These are phyloP conservation scores for Aspergillus fructus DNA, from an alignment of 2,329 filamentous ascomycete genomes.

Conservation along the genomic window DNA sequence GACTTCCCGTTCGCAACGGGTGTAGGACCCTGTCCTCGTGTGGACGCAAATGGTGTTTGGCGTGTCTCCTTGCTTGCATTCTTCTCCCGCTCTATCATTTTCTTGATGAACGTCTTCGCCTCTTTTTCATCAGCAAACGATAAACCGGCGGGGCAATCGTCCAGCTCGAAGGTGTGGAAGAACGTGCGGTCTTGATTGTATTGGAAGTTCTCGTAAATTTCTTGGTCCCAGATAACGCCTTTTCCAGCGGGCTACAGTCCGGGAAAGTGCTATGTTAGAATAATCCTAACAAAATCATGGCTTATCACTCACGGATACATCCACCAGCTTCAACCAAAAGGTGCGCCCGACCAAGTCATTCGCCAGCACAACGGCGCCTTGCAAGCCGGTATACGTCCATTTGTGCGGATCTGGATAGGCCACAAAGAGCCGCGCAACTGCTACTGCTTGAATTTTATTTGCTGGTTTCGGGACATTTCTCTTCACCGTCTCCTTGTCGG, in stretches of 20 bases:
- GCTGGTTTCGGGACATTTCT: slow-evolving; percentile 86
- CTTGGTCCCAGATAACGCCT: slow-evolving; percentile 95
- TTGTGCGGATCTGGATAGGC: slow-evolving; percentile 78
- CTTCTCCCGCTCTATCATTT: slow-evolving; percentile 94
- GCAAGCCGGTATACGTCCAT: slow-evolving; percentile 94
- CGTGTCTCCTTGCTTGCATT: slow-evolving; percentile 86
- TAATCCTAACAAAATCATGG: background rate
- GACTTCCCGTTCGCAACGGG: slow-evolving; percentile 44
- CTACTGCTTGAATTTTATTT: slow-evolving; percentile 97
- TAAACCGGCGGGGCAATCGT: slow-evolving; percentile 84
- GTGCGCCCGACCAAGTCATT: slow-evolving; percentile 95
- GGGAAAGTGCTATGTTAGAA: slow-evolving; percentile 8
- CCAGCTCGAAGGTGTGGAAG: slow-evolving; percentile 95
- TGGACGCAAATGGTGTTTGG: slow-evolving; percentile 67
- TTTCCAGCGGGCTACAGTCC: slow-evolving; percentile 64
- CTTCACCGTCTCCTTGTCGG: slow-evolving; percentile 96
- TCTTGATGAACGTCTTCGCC: slow-evolving; percentile 94
- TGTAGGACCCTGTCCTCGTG: slow-evolving; percentile 49
- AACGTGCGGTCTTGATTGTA: slow-evolving; percentile 98
- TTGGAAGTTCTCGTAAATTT: slow-evolving; percentile 90
- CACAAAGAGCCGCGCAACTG: slow-evolving; percentile 88
- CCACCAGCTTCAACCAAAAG: slow-evolving; percentile 96
- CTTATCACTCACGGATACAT: slow-evolving; percentile 73
- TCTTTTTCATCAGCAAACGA: slow-evolving; percentile 98
- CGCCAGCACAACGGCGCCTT: slow-evolving; percentile 85